phyloP scores from a whole-genome alignment of 768 basidiomycete genomes.

The Tubosaeta brunneosetosa region DNA sequence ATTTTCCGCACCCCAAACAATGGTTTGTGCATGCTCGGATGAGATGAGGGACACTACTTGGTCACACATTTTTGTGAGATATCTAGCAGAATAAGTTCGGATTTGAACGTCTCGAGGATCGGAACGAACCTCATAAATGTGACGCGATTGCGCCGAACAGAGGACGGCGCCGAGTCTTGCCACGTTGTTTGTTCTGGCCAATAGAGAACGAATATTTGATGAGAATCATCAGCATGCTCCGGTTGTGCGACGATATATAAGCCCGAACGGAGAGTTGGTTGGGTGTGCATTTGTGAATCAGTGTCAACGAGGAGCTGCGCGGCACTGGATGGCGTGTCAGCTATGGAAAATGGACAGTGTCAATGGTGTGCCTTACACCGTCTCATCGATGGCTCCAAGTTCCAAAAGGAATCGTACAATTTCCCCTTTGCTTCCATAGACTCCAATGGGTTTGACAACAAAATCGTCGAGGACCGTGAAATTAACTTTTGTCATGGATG shows the following conservation, averaged over 20 bases:
- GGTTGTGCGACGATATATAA: conserved; percentile 14
- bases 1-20: conserved; percentile 42
- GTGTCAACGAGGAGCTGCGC: conserved; percentile 12
- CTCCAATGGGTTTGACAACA: conserved; percentile 45
- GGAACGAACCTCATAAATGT: conserved; percentile 55
- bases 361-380: conserved; percentile 31
- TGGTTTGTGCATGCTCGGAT: conserved; percentile 36
- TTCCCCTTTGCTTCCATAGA: conserved; percentile 53
- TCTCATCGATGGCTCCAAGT: conserved; percentile 34
- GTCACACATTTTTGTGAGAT: conserved; percentile 55
- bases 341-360: background rate
- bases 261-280: conserved; percentile 18
- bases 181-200: conserved; percentile 63
- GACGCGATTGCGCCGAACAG: conserved; percentile 47
- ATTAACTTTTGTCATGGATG: conserved; percentile 48
- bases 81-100: conserved; percentile 32
- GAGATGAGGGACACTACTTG: conserved; percentile 34
- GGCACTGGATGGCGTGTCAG: conserved; percentile 3
- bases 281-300: background rate
- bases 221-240: background rate
- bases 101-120: background rate
- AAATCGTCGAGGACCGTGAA: conserved; percentile 10
- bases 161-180: conserved; percentile 43
- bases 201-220: conserved; percentile 45
- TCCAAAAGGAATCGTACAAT: conserved; percentile 43